Evolutionary conservation across 345 rosid genomes (phyloP), one percentile per base, ranked within the genome.

Genomic region (Salix brachista): DNA sequence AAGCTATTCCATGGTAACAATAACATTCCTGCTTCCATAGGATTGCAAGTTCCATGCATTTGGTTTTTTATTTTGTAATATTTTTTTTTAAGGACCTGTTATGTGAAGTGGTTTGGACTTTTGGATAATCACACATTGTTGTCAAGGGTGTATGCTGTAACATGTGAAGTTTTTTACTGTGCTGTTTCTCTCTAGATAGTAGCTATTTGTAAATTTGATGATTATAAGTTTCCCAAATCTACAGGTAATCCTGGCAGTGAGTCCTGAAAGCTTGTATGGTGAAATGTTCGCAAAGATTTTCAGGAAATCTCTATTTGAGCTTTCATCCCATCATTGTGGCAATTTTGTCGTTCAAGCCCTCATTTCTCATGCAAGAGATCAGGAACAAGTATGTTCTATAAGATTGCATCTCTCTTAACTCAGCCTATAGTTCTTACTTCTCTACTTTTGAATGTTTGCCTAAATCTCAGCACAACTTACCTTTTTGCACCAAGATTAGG

Each of bases 171-270:
- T 50, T 21, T 30, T 30, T 11, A 44, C 23, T 19, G 13, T 48
- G 26, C 46, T 36, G 32, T 73, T 58, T 37, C 21, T 67, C 36
- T 67, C 42, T 5, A 16, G 52, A 73, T 66, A 25, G 32, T 37
- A 74, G 32, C 19, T 54, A 30, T 52, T 75, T 60, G 37, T 52
- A 7, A 42, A 52, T 17, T 58, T 65, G 23, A 41, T 66, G 19
- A 56, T 32, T 61, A 60, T 39, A 34, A 37, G 9, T 65, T 56
- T 74, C 41, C n/a, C n/a, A 34, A 67, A 34, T 78, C 73, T 85
- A 82, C 91, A 96, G 99, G 97, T 96, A 76, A 88, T 96, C 84
- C 70, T 96, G 83, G 95, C 88, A 82, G 98, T 93, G 77, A 87
- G 95, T 71, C 94, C 99, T 62, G 91, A 89, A 80, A 85, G 84